Evolutionary conservation across 176 grass and related monocot genomes (phyloP).

Genomic region (Luzula sylvatica): DNA sequence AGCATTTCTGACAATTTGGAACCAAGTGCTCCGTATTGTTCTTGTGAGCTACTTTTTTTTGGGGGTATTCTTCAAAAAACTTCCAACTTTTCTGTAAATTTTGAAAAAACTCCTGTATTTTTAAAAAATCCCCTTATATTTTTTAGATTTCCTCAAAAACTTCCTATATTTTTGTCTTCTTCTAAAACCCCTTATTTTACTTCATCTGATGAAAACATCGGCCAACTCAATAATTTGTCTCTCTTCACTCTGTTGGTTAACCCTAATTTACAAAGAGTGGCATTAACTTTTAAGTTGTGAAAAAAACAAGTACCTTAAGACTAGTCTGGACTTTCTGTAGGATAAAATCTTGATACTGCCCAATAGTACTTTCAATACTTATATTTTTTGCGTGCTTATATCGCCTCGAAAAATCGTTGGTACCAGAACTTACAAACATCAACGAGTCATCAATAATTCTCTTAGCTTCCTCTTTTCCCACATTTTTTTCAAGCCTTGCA

Average conservation of each 20-base stretch:
- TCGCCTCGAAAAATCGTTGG: constrained; percentile 46
- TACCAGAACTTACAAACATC: constrained; percentile 54
- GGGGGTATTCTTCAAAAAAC: no score
- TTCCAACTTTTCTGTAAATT: no score
- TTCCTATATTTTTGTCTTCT: no score
- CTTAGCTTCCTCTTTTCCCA: constrained; percentile 38
- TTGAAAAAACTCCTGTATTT: no score
- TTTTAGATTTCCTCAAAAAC: no score
- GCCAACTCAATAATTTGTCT: constrained; percentile 19
- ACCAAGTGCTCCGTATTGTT: constrained; percentile 1
- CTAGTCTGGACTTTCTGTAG: constrained; percentile 24
- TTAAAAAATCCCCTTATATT: no score
- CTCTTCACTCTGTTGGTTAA: no score
- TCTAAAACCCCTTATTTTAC: no score
- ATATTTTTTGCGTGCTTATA: constrained; percentile 31
- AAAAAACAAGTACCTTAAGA: constrained; percentile 34
- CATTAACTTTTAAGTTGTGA: no score
- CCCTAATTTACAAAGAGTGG: no score
- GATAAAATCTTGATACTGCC: constrained; percentile 48
- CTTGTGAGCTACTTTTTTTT: constrained; percentile 22
- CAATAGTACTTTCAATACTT: constrained; percentile 23
- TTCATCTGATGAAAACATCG: background rate
- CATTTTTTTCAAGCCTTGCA: constrained; percentile 21
- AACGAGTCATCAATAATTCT: constrained; percentile 41
- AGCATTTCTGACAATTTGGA: constrained; percentile 18